Conservation (phyloP, 2,329 filamentous ascomycete species). For the Penicillium rolfsii region DNA sequence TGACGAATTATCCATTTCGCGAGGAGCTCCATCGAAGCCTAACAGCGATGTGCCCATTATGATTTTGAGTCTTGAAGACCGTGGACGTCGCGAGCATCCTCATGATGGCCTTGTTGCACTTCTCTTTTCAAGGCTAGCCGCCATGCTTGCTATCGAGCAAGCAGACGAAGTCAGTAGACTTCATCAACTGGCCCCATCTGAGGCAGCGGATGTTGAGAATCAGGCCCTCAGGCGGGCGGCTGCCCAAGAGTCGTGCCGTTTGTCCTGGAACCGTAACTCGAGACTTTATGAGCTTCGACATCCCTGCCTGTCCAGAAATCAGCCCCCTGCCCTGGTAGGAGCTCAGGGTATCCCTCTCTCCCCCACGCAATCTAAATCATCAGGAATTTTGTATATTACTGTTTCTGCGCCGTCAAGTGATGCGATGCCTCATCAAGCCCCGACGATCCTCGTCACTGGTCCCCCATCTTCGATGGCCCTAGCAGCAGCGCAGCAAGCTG, state of each 20-base stretch:
- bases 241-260: slow-evolving; percentile 50
- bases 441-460: slow-evolving; percentile 44
- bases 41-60: slow-evolving; percentile 49
- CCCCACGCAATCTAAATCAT: slow-evolving; percentile 34
- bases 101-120: slow-evolving; percentile 50
- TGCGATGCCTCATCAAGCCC: slow-evolving; percentile 32
- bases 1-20: slow-evolving; percentile 47
- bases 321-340: slow-evolving; percentile 38
- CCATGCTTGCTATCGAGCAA: slow-evolving; percentile 54
- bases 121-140: slow-evolving; percentile 54
- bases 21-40: slow-evolving; percentile 46
- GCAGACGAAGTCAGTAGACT: slow-evolving; percentile 45
- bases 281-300: slow-evolving; percentile 52
- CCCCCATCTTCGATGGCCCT: slow-evolving; percentile 42
- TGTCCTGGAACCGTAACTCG: slow-evolving; percentile 48
- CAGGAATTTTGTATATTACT: slow-evolving; percentile 47
- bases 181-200: slow-evolving; percentile 45
- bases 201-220: slow-evolving; percentile 48
- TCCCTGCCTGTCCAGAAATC: slow-evolving; percentile 43
- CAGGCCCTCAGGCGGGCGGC: slow-evolving; percentile 50
- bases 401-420: slow-evolving; percentile 41
- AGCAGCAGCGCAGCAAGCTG: slow-evolving; percentile 38
- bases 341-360: slow-evolving; percentile 41
- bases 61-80: slow-evolving; percentile 46
- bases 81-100: slow-evolving; percentile 42